Percentiles rank a stretch among this genome's conserved stretches.
Conservation (phyloP, 805 yeast species). For the Pichia californica region DNA sequence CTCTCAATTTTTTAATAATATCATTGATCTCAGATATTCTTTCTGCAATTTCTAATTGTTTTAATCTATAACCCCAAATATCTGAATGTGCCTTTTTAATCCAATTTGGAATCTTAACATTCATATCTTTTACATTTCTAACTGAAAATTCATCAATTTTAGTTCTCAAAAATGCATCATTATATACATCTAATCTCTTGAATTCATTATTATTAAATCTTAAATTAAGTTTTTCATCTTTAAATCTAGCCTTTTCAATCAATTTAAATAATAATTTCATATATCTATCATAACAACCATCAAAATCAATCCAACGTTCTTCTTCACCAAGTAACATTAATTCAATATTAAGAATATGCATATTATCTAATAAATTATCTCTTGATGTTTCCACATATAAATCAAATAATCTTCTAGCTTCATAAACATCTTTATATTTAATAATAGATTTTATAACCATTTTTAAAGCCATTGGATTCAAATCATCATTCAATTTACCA, state of each 20-base stretch:
- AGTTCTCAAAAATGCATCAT: constrained; percentile 3
- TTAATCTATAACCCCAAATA: constrained; percentile 27
- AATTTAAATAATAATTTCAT: constrained; percentile 14
- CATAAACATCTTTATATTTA: constrained; percentile 14
- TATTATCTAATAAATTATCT: constrained; percentile 21
- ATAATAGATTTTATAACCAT: constrained; percentile 17
- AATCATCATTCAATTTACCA: constrained; percentile 20
- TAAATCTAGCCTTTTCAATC: constrained; percentile 13
- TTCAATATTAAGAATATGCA: constrained; percentile 24
- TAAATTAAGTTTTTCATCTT: background rate
- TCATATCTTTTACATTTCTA: constrained; percentile 1
- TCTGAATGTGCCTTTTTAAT: constrained; percentile 21
- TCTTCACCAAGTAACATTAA: constrained; percentile 27
- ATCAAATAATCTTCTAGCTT: constrained; percentile 26
- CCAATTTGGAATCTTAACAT: constrained; percentile 19
- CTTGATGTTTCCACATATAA: constrained; percentile 21
- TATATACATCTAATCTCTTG: constrained; percentile 6
- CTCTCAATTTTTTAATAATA: constrained; percentile 15
- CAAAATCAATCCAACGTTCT: constrained; percentile 28
- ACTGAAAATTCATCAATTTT: constrained; percentile 15
- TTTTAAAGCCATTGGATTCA: constrained; percentile 23
- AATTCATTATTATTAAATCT: constrained; percentile 4
- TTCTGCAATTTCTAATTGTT: constrained; percentile 23
- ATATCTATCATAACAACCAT: constrained; percentile 23
- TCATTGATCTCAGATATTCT: constrained; percentile 15